Evolutionary conservation across 257 asterid species (phyloP).

Genomic region (Fraxinus pennsylvanica): DNA sequence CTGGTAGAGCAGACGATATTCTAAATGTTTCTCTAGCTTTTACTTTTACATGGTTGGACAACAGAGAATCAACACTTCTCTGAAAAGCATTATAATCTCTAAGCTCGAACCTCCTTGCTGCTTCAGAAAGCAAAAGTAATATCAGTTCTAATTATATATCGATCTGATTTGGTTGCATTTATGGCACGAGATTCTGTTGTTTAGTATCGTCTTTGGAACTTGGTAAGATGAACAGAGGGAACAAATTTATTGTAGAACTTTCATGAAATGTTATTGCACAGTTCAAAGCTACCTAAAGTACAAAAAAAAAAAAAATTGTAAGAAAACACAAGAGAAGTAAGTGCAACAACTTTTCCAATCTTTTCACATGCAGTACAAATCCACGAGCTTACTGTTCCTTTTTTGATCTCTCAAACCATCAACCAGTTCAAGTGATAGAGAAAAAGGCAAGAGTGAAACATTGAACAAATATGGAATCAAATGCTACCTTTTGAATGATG

Average conservation of each 20-base stretch:
- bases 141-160: not conserved
- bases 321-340: not conserved
- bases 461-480: not conserved
- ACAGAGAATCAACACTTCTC: slow-evolving; percentile 28
- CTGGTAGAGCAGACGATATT: slow-evolving; percentile 50
- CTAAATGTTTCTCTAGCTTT: slow-evolving; percentile 28
- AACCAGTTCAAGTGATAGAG: not conserved
- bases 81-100: slow-evolving; percentile 17
- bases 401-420: not conserved
- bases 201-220: not conserved
- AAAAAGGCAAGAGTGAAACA: not conserved
- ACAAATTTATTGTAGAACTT: not conserved
- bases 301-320: not conserved
- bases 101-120: slow-evolving; percentile 28
- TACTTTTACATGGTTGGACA: slow-evolving; percentile 22
- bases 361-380: not conserved
- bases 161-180: not conserved
- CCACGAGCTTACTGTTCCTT: not conserved
- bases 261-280: not conserved
- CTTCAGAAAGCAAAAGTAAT: slow-evolving; percentile 21
- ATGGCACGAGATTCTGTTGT: not conserved
- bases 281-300: not conserved
- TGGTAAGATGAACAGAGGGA: not conserved
- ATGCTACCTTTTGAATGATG: not conserved
- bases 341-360: not conserved